A percentile compares a stretch with the other conserved stretches of the same genome.
These are phyloP conservation scores for Fusarium nematophilum DNA, from an alignment of 2,329 filamentous ascomycete species.

Conservation along the genomic window DNA sequence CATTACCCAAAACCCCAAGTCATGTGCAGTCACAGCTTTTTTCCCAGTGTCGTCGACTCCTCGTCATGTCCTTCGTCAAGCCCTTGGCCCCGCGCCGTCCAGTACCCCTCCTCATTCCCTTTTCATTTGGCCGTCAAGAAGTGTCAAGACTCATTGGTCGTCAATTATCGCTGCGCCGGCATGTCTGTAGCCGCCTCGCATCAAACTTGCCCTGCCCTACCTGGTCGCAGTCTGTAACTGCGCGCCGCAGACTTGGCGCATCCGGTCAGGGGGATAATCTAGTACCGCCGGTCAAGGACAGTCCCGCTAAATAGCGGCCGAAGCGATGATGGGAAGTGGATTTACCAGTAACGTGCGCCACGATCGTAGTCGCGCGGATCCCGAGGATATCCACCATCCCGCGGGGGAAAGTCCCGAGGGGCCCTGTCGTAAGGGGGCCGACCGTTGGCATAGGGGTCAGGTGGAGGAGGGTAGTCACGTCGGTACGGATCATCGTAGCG, in stretches of 20 bases:
- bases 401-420: constrained; percentile 63
- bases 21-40: constrained; percentile 28
- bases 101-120: constrained; percentile 28
- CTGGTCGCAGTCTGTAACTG: constrained; percentile 23
- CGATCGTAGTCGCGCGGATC: constrained; percentile 62
- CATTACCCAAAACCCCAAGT: constrained; percentile 39
- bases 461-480: constrained; percentile 73
- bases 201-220: constrained; percentile 32
- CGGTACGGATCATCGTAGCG: constrained; percentile 84
- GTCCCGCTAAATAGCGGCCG: constrained; percentile 44
- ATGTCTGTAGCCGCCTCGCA: constrained; percentile 20
- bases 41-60: constrained; percentile 25
- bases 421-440: constrained; percentile 68
- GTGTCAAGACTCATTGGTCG: constrained; percentile 36
- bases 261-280: constrained; percentile 45
- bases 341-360: constrained; percentile 63
- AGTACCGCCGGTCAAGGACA: constrained; percentile 51
- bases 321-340: constrained; percentile 43
- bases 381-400: constrained; percentile 53
- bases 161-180: constrained; percentile 34
- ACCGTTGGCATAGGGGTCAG: constrained; percentile 70
- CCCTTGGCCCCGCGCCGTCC: constrained; percentile 31
- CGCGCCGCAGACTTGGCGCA: constrained; percentile 29
- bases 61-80: constrained; percentile 34
- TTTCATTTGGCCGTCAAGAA: constrained; percentile 30